phyloP scores from a whole-genome alignment of 805 yeast genomes.

The Candida insectalens region DNA sequence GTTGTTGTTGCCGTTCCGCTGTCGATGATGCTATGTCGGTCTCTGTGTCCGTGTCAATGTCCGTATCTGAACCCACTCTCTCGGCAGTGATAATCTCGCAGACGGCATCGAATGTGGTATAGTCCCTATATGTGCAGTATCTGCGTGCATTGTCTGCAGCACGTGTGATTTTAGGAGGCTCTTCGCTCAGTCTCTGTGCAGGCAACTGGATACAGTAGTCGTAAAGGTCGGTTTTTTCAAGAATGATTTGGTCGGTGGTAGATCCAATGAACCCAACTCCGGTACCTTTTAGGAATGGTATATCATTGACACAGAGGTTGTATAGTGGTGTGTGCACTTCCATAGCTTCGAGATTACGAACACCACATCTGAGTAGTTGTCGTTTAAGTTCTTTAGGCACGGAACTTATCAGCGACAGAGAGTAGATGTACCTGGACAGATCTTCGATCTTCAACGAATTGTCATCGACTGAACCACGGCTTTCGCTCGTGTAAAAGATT shows the following conservation, averaged over 20 bases:
- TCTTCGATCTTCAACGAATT: conserved; percentile 22
- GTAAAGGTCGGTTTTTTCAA: conserved; percentile 41
- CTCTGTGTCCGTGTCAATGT: not conserved
- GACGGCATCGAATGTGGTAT: conserved; percentile 24
- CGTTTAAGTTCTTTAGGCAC: conserved; percentile 45
- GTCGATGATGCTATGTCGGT: not conserved
- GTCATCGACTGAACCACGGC: conserved; percentile 3
- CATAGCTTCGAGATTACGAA: conserved; percentile 9
- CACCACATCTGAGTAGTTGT: conserved; percentile 19
- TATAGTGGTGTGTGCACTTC: conserved; percentile 42
- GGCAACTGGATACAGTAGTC: conserved; percentile 32
- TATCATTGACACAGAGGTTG: conserved; percentile 54
- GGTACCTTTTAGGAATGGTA: conserved; percentile 24
- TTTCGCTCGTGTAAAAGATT: conserved; percentile 30
- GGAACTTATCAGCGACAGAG: conserved; percentile 50
- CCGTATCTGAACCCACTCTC: conserved; percentile 1
- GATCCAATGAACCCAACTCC: conserved; percentile 41
- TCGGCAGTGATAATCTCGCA: conserved; percentile 9
- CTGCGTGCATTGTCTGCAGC: conserved; percentile 5
- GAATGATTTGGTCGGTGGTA: conserved; percentile 57
- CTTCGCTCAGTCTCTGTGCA: conserved; percentile 2
- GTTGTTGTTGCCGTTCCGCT: too few relatives aligned
- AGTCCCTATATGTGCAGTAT: conserved; percentile 29
- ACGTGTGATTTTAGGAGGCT: conserved; percentile 12
- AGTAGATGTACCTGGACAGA: conserved; percentile 42